Conservation (phyloP, 495 filamentous ascomycete species). For the Trichoderma parareesei region DNA sequence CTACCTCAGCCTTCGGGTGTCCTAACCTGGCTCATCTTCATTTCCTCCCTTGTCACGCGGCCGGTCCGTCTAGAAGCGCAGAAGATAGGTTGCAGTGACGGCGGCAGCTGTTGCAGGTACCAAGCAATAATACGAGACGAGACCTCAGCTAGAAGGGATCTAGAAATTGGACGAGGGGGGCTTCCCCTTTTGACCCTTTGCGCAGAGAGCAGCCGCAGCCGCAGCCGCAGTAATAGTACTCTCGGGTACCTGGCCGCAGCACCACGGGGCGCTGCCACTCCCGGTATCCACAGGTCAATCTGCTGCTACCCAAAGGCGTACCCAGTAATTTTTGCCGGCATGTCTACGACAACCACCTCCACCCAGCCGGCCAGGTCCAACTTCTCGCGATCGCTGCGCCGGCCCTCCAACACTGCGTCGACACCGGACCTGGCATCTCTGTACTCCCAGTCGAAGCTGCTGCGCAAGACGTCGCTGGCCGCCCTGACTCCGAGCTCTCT, state of each 20-base stretch:
- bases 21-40: background rate
- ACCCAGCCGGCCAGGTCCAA: slow-evolving; percentile 3
- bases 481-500: slow-evolving; percentile 54
- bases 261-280: background rate
- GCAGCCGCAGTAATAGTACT: background rate
- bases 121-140: background rate
- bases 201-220: background rate
- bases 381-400: slow-evolving; percentile 14
- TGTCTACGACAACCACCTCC: background rate
- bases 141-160: too few relatives aligned
- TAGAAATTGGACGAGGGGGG: slow-evolving; percentile 1
- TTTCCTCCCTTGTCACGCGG: slow-evolving; percentile 2
- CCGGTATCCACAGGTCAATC: background rate
- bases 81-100: background rate
- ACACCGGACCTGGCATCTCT: slow-evolving; percentile 48
- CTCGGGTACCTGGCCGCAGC: background rate
- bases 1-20: too few relatives aligned
- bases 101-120: background rate
- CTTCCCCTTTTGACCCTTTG: background rate
- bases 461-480: slow-evolving; percentile 58
- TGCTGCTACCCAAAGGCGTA: too few relatives aligned
- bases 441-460: slow-evolving; percentile 36
- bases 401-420: slow-evolving; percentile 40
- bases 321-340: background rate
- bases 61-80: background rate